Percentiles rank a stretch among this genome's conserved stretches.
These are phyloP conservation scores for Cercospora brassicicola DNA, from an alignment of 2,329 filamentous ascomycete species.

Conservation along the genomic window DNA sequence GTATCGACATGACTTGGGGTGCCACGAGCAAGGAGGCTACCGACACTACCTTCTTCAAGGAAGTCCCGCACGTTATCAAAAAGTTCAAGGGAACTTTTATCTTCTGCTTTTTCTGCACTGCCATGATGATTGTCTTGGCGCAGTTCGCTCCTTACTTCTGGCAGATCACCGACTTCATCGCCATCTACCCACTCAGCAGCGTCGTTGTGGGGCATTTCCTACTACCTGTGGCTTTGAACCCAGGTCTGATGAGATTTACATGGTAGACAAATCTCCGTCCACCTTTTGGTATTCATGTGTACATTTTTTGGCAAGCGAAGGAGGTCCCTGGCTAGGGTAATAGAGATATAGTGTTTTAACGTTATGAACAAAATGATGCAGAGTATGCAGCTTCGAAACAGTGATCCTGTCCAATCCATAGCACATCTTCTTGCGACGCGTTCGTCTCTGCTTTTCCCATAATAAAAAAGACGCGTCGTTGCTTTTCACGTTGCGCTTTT, in stretches of 20 bases:
- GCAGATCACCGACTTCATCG: conserved; percentile 59
- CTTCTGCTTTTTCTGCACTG: conserved; percentile 50
- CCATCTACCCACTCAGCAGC: conserved; percentile 59
- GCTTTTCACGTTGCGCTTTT: not conserved
- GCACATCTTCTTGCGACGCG: not conserved
- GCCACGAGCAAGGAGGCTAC: conserved; percentile 62
- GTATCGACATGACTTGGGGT: conserved; percentile 51
- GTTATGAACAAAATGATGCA: conserved; percentile 7
- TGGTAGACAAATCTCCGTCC: conserved; percentile 45
- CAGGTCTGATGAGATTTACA: conserved; percentile 63
- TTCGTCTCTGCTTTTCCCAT: not conserved
- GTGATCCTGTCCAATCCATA: not conserved
- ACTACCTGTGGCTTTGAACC: conserved; percentile 61
- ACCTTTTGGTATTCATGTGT: not conserved
- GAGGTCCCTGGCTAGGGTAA: conserved; percentile 13
- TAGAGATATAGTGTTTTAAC: conserved; percentile 14
- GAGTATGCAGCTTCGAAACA: not conserved
- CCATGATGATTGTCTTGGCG: conserved; percentile 53
- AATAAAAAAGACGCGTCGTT: not conserved
- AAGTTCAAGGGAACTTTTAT: conserved; percentile 58
- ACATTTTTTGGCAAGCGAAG: conserved; percentile 15
- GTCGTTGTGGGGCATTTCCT: conserved; percentile 58
- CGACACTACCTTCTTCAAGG: conserved; percentile 58
- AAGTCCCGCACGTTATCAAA: conserved; percentile 57
- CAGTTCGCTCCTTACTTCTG: conserved; percentile 54